Evolutionary conservation across 163 green algal species (phyloP).

Genomic region (Chlorella variabilis): DNA sequence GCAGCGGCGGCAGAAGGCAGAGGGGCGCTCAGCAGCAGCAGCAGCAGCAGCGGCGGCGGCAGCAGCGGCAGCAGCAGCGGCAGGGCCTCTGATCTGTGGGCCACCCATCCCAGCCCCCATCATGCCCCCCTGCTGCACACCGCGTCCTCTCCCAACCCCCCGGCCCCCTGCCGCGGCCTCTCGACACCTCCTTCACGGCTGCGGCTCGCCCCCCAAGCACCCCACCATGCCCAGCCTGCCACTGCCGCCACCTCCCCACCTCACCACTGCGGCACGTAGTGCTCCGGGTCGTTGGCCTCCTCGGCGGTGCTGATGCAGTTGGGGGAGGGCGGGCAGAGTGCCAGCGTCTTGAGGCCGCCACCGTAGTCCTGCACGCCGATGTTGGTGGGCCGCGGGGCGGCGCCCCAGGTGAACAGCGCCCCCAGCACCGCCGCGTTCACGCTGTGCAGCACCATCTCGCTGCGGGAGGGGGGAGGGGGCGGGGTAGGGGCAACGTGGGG

Average conservation of each 20-base stretch:
- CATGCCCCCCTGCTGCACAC: too few relatives aligned
- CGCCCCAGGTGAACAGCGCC: conserved; percentile 72
- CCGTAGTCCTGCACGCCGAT: conserved; percentile 79
- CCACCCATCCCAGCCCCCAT: too few relatives aligned
- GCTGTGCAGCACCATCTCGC: conserved; percentile 46
- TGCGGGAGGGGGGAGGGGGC: background rate
- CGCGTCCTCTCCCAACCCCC: too few relatives aligned
- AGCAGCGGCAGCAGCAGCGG: too few relatives aligned
- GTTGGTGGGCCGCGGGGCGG: conserved; percentile 60
- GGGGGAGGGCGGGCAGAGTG: conserved; percentile 83
- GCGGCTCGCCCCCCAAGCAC: background rate
- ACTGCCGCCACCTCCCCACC: background rate
- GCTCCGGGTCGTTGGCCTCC: conserved; percentile 84
- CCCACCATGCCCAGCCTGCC: background rate
- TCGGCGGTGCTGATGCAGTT: conserved; percentile 95
- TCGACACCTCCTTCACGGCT: background rate
- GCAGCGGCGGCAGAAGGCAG: background rate
- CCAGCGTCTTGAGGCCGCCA: conserved; percentile 70
- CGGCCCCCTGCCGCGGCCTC: too few relatives aligned
- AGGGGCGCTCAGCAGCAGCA: too few relatives aligned
- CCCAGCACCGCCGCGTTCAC: conserved; percentile 73
- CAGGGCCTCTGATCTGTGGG: too few relatives aligned
- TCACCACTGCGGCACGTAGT: conserved; percentile 87
- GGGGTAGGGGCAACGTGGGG: background rate
- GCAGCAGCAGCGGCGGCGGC: background rate